Evolutionary conservation across 1,139 yeast genomes (phyloP), one percentile per base, ranked within the genome.

Genomic region (Magnusiomyces fungicola): DNA sequence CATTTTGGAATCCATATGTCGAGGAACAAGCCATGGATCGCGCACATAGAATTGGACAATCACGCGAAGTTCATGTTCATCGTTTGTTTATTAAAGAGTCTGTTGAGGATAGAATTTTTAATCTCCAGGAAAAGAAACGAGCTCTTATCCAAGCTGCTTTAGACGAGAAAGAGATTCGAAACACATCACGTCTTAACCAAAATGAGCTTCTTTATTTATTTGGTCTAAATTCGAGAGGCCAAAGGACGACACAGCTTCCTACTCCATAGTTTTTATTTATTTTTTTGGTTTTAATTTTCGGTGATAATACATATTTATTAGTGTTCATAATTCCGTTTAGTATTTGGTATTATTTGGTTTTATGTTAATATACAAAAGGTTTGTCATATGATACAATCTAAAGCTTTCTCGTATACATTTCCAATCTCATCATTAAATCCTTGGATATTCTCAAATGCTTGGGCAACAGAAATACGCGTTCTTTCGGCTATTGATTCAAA

Each of bases 1-100:
- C 97, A 16, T 90, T 88, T 63, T 90, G 97, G 97, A 90, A 90
- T 62, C 97, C 97, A 1, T 90, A 76, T 65, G 96, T 90, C 2
- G 97, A 90, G 66, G 95, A 86, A 45, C 97, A 90, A 68, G 97
- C 97, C 0, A 88, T 86, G 77, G 97, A 88, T 65, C 78, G 98
- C 57, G 95, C 94, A 5, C 92, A 92, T 68, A 78, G 98, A 65
- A 86, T 90, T 57, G 96, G 97, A 5, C 98, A 90, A 67, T 76
- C 77, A 32, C 72, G 79, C 50, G 81, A 81, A 41, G 97, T 90
- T 14, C 71, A 67, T 56, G 87, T 90, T 23, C 83, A 89, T 65
- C 74, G 88, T 56, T 68, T 90, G 21, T 74, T 85, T 60, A 76
- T 83, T 46, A 64, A 71, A 36, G 74, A 76, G 39, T 81, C 95